Evolutionary conservation across 2,329 filamentous ascomycete genomes (phyloP).

Genomic region (Juglanconis sp.): DNA sequence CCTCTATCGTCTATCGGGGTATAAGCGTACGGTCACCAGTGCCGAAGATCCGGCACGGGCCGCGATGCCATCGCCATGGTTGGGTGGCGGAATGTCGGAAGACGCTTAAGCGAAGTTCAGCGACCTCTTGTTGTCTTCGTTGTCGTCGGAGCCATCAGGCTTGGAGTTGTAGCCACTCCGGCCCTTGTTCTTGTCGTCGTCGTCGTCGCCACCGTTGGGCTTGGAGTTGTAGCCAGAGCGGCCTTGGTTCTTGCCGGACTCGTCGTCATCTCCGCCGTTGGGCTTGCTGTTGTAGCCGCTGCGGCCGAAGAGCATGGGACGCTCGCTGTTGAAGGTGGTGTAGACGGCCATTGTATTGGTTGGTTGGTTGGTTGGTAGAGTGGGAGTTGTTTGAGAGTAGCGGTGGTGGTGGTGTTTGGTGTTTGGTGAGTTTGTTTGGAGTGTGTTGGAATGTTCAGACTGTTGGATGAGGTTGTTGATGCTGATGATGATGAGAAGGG

Average conservation of each 20-base stretch:
- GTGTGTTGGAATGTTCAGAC: conserved; percentile 9
- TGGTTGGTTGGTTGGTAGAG: conserved; percentile 20
- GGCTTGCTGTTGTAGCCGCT: conserved; percentile 40
- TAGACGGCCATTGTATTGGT: conserved; percentile 36
- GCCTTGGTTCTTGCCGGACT: conserved; percentile 35
- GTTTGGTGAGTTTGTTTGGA: conserved; percentile 4
- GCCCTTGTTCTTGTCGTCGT: conserved; percentile 35
- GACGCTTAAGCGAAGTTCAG: conserved; percentile 24
- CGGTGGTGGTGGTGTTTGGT: conserved; percentile 3
- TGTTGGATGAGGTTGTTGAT: conserved; percentile 21
- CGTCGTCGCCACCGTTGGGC: conserved; percentile 25
- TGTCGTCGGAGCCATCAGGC: conserved; percentile 22
- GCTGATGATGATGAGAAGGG: conserved; percentile 22
- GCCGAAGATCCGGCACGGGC: conserved; percentile 1
- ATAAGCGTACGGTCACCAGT: conserved; percentile 8
- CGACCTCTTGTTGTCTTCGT: conserved; percentile 27
- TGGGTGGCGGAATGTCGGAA: conserved; percentile 13
- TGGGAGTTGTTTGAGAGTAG: conserved; percentile 2
- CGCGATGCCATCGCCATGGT: conserved; percentile 2
- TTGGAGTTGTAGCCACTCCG: conserved; percentile 44
- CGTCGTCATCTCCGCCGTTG: conserved; percentile 26
- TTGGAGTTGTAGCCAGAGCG: conserved; percentile 44
- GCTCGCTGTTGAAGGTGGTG: conserved; percentile 31
- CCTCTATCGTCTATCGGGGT: conserved; percentile 8
- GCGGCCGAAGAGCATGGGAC: conserved; percentile 38